Percentiles rank a stretch among this genome's conserved stretches.
Conservation (phyloP, 176 grass and related monocot genomes). For the Olyra latifolia region DNA sequence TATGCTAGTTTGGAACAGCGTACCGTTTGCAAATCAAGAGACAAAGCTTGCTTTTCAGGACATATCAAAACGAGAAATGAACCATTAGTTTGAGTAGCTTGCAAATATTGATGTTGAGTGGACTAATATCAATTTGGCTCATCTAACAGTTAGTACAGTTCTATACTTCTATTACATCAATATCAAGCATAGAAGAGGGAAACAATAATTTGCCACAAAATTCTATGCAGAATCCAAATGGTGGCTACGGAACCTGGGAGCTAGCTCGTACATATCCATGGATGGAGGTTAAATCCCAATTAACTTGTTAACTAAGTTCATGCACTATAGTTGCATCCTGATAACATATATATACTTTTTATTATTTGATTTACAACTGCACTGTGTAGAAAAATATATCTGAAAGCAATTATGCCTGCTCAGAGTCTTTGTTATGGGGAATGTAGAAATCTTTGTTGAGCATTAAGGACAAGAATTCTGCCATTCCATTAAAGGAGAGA, state of each 20-base stretch:
- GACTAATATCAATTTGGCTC: constrained; percentile 1
- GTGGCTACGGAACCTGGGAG: constrained; percentile 76
- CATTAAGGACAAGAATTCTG: too few relatives aligned
- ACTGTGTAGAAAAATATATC: neutral
- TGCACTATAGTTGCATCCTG: too few relatives aligned
- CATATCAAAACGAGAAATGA: neutral
- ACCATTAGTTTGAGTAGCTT: constrained; percentile 4
- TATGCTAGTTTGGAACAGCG: constrained; percentile 3
- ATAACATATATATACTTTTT: neutral
- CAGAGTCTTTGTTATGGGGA: neutral
- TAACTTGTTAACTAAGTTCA: neutral
- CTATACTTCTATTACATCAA: neutral
- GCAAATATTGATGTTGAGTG: neutral
- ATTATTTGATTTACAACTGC: neutral
- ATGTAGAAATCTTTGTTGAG: too few relatives aligned
- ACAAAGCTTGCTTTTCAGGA: constrained; percentile 1
- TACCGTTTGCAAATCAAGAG: neutral
- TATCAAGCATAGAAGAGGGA: neutral
- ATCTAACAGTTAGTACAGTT: neutral
- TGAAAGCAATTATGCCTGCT: neutral
- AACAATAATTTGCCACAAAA: constrained; percentile 21
- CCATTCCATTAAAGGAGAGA: too few relatives aligned
- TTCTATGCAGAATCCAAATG: constrained; percentile 58
- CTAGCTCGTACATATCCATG: constrained; percentile 66
- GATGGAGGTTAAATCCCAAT: constrained; percentile 52